Base-by-base conservation (phyloP, 345 rosid species). In the Lumnitzera racemosa region DNA sequence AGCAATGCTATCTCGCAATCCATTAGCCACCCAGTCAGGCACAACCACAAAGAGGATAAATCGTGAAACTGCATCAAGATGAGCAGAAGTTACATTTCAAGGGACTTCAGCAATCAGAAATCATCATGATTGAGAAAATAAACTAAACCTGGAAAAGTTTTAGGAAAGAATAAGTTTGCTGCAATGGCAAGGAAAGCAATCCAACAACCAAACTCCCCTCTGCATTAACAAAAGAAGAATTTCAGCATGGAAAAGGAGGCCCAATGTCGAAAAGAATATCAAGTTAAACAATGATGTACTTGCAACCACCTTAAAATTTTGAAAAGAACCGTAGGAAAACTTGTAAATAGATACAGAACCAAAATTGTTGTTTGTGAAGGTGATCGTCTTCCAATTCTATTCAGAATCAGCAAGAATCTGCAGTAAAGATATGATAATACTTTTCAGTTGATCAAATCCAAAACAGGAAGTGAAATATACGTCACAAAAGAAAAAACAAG, bases 401-500 rank as follows among this genome's bases (percentile, higher is more conserved):
- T 78, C 65, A 78, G n/a, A 47, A 83, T 67, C 76, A 81, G 55
- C 72, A 83, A 63, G 61, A 76, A 74, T 61, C 84, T 78, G 74
- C 15, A 25, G n/a, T 29, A 29, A 15, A 43, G 61, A 57, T 56
- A 47, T 5, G 15, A 20, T 17, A 49, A 51, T n/a, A 47, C 11
- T 49, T 16, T 41, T 24, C 3, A 8, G 43, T 36, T 36, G 43
- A 36, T 36, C 43, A 36, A 36, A 4, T 4, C 43, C 43, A 36
- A 4, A 36, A 9, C 5, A 36, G 0, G 12, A 49, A 24, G 36
- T 29, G 48, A 41, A 29, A 15, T 16, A 25, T 16, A 36, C 10
- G 1, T 5, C 11, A 36, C 5, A 4, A 36, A 36, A 36, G 9
- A 36, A 36, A 36, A 4, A 36, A 6, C 9, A 36, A 36, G 10